Conservation (phyloP, 768 basidiomycete genomes). For the Termitomyces sp. region DNA sequence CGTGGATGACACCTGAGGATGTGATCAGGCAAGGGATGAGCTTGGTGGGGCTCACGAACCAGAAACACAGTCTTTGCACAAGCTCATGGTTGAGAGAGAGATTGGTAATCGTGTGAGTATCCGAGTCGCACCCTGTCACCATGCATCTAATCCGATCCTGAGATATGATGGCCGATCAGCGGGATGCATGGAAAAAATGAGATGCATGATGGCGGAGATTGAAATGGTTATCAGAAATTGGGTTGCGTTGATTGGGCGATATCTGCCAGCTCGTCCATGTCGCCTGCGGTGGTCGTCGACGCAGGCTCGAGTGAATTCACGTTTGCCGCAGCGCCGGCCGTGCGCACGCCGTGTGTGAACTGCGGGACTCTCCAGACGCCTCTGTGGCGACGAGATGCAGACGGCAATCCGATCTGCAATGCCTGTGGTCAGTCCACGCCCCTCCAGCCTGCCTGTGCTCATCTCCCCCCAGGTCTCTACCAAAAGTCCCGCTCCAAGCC, state of each 20-base stretch:
- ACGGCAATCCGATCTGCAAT: constrained; percentile 84
- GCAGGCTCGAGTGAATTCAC: constrained; percentile 12
- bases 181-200: background rate
- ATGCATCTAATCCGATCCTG: background rate
- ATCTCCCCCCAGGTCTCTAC: constrained; percentile 58
- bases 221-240: constrained; percentile 21
- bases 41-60: constrained; percentile 25
- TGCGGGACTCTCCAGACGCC: constrained; percentile 77
- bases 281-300: constrained; percentile 16
- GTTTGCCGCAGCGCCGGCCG: constrained; percentile 11
- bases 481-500: constrained; percentile 78
- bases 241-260: constrained; percentile 30
- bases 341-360: constrained; percentile 55
- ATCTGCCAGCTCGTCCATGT: constrained; percentile 16
- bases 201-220: constrained; percentile 8
- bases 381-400: constrained; percentile 77
- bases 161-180: background rate
- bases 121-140: too few species aligned
- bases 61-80: constrained; percentile 44
- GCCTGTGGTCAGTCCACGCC: constrained; percentile 59
- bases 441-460: constrained; percentile 5
- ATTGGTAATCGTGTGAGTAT: background rate
- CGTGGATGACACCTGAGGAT: constrained; percentile 44
- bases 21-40: background rate
- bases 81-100: constrained; percentile 20